Evolutionary conservation across 2,329 filamentous ascomycete genomes (phyloP), one percentile per base, ranked within the genome.

Genomic region (Penicillium polonicum): DNA sequence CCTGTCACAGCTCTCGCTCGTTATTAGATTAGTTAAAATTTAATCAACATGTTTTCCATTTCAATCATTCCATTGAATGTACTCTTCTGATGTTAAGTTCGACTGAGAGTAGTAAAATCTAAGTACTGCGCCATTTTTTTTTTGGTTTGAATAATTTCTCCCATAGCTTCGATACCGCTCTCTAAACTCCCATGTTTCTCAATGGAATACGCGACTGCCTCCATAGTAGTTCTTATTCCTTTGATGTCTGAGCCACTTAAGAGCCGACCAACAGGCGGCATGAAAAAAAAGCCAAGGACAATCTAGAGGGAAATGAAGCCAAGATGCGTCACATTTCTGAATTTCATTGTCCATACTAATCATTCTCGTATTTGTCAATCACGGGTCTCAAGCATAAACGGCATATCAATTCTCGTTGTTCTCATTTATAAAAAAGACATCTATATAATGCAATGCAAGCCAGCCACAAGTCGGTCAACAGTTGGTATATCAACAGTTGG

Each of bases 391-490:
- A 4, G 29, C 15, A n/a, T 15, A 48, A 48, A 48, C 15, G 29
- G 29, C 7, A 48, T 12, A 5, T 25, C 15, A 25, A 48, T 36
- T 48, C 15, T 36, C 31, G 9, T 25, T 48, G 27, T 17, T 23
- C 25, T 44, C 17, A 27, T 43, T 9, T 15, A 12, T 5, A 7
- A 13, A 44, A 33, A 23, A 7, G 3, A 45, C 2, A 13, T 57
- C 19, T 57, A 43, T 48, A 57, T 48, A 25, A 52, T 46, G 50
- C 29, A 21, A 57, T 38, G 49, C 36, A 48, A 21, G 42, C 29
- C 10, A 17, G 15, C 31, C 39, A 12, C 8, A 21, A 25, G 29
- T 5, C 17, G 31, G 23, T 39, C 41, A 69, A 36, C 27, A n/a
- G 21, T 13, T 5, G 27, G 27, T 53, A 29, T 57, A 36, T 57